Evolutionary conservation across 1,284 basidiomycete genomes (phyloP).

Genomic region (Farysia itapuensis): DNA sequence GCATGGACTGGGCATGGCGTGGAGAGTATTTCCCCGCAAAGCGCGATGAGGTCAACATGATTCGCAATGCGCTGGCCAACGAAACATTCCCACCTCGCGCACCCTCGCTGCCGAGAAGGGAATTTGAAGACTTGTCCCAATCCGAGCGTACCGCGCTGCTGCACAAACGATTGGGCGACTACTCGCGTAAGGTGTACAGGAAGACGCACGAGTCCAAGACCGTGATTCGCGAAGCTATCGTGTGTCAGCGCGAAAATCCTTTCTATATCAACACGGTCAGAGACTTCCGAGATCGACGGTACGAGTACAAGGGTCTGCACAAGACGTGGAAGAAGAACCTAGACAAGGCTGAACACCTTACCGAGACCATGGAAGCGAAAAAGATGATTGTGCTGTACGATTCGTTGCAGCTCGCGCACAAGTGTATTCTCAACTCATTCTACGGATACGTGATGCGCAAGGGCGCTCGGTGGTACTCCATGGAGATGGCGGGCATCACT

Average conservation of each 20-base stretch:
- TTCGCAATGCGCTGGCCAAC: slow-evolving; percentile 91
- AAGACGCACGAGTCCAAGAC: slow-evolving; percentile 99
- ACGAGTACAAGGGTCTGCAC: slow-evolving; percentile 97
- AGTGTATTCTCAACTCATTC: slow-evolving; percentile 99
- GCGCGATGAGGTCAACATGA: slow-evolving; percentile 98
- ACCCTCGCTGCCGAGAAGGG: slow-evolving; percentile 73
- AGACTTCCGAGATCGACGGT: slow-evolving; percentile 93
- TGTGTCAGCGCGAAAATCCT: slow-evolving; percentile 97
- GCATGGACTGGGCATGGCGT: slow-evolving; percentile 97
- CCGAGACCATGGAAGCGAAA: slow-evolving; percentile 92
- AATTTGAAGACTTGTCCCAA: slow-evolving; percentile 81
- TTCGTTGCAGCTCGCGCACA: slow-evolving; percentile 98
- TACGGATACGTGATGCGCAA: slow-evolving; percentile 99
- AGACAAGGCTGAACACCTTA: slow-evolving; percentile 72
- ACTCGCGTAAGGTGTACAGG: slow-evolving; percentile 97
- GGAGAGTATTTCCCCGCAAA: slow-evolving; percentile 98
- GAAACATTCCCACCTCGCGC: slow-evolving; percentile 85
- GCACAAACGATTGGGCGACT: slow-evolving; percentile 96
- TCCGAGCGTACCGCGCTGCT: slow-evolving; percentile 87
- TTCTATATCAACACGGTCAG: slow-evolving; percentile 99
- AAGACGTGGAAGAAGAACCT: slow-evolving; percentile 99
- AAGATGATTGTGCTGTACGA: slow-evolving; percentile 99
- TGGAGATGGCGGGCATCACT: slow-evolving; percentile 99
- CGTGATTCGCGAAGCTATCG: slow-evolving; percentile 89
- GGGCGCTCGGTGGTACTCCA: slow-evolving; percentile 98